Evolutionary conservation across 768 basidiomycete genomes (phyloP).

Genomic region (Lepiota venenata): DNA sequence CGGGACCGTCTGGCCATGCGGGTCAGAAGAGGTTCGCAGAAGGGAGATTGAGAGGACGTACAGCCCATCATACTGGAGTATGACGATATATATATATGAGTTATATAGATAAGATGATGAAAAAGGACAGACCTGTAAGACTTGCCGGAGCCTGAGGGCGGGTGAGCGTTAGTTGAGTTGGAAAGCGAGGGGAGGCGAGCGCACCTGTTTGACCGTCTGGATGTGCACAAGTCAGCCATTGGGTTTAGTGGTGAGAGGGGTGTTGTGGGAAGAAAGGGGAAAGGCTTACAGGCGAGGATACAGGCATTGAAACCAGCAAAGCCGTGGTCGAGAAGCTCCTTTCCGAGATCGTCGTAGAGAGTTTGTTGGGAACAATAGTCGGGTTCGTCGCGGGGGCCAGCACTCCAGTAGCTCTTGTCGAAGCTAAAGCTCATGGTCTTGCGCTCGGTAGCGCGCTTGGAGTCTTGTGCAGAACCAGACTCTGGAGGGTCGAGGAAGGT

Average conservation of each 20-base stretch:
- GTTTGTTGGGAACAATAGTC: constrained; percentile 94
- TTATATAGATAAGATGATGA: not conserved
- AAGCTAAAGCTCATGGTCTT: constrained; percentile 91
- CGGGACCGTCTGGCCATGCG: constrained; percentile 66
- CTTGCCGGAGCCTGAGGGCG: constrained; percentile 74
- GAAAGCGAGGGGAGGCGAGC: not conserved
- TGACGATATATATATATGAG: constrained; percentile 9
- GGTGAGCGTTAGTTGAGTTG: not conserved
- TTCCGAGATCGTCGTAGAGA: constrained; percentile 90
- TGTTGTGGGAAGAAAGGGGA: no score
- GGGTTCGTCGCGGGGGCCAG: constrained; percentile 85
- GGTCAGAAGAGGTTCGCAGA: not conserved
- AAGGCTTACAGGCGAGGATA: constrained; percentile 98
- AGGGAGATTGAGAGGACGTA: constrained; percentile 38
- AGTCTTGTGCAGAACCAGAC: constrained; percentile 57
- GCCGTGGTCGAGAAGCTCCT: constrained; percentile 91
- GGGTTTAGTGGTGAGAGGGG: not conserved
- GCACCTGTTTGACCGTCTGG: constrained; percentile 83
- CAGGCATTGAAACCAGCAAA: constrained; percentile 98
- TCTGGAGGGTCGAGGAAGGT: constrained; percentile 93
- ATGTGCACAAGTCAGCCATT: constrained; percentile 11
- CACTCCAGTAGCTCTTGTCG: constrained; percentile 98
- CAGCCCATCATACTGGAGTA: constrained; percentile 90
- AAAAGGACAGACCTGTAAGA: constrained; percentile 72
- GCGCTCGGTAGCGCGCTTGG: constrained; percentile 84